Base-by-base conservation (phyloP, 192 early-diverging fungal species). In the Fimicolochytrium jonesii region DNA sequence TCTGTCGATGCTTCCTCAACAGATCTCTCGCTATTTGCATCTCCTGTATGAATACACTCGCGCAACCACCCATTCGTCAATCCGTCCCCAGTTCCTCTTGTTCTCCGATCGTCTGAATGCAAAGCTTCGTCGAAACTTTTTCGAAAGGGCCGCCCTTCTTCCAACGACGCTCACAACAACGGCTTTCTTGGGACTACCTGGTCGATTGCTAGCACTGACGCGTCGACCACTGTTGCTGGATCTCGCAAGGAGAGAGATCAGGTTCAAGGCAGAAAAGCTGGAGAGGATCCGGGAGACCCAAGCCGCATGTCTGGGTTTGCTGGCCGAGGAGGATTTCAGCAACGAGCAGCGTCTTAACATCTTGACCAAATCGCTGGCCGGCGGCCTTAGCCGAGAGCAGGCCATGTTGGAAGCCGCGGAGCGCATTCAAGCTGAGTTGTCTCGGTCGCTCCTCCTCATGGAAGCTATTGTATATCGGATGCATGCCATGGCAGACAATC, bases 221-320 rank as follows among this genome's bases (percentile, higher is more conserved):
- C 29, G 29, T 17, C 10, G n/a, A 10, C 68, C 68, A 6, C 55
- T 62, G 10, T n/a, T 70, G 13, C 32, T 70, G 17, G 61, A 70
- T 32, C 15, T 65, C 28, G 56, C 68, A 9, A 31, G 52, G 25
- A 36, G 32, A 29, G 68, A 70, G 56, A 66, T 70, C 9, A 13
- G 33, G 11, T 13, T 28, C 15, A 70, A 65, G 26, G 10, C 61
- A n/a, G 51, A 54, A 33, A 56, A 39, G 37, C 41, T 70, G 37
- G 60, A 64, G 36, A 30, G 4, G 4, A 49, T 44, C 4, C 36
- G 46, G 22, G 66, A 84, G 28, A 68, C 74, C 25, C 78, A 89
- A 44, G 85, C 89, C 0, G 75, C 69, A 18, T 77, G 71, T 52
- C 73, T 92, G 25, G 90, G 90, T 5, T 37, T 83, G n/a, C 63